Base-by-base conservation (phyloP, 2,329 filamentous ascomycete species). In the Fusarium hainanense region DNA sequence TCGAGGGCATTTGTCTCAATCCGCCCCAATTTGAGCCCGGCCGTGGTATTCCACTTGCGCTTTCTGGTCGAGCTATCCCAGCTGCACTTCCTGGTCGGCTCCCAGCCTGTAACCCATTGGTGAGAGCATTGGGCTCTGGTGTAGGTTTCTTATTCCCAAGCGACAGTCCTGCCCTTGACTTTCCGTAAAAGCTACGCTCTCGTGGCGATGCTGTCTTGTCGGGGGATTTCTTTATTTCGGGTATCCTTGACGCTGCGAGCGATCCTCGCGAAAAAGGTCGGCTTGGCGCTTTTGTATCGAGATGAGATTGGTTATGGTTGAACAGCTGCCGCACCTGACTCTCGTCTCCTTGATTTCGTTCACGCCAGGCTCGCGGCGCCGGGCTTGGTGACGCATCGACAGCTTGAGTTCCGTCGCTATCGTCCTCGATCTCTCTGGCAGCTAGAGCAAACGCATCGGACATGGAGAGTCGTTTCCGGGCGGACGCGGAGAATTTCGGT, bases 311-410 rank as follows among this genome's bases (percentile, higher is more conserved):
- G 9, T 68, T 74, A 16, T 78, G 73, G 10, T 68, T 74, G 20
- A 78, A 56, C 18, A 72, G 54, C 58, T 72, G 73, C 34, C 78
- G 75, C 66, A 76, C 65, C 37, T 74, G 75, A 30, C 61, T 68
- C 41, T 82, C 77, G 20, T 79, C 77, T 1, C 75, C 73, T 2
- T 76, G 77, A 9, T 63, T 74, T 34, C 75, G 76, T 20, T 76
- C 72, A 14, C 82, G 81, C 80, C 83, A 83, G 10, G 78, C 73
- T 32, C 85, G 78, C 3, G 85, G 85, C 2, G 85, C 85, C 1
- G 85, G 85, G 57, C 85, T 87, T 2, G 85, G 85, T 3, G 84
- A 86, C 20, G 80, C 84, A 63, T 83, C 81, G n/a, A 74, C 68
- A n/a, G 63, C 58, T 18, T 74, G 67, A 28, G 70, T 75, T n/a